phyloP scores from a whole-genome alignment of 2,329 filamentous ascomycete species.

The Lachnellula occidentalis region DNA sequence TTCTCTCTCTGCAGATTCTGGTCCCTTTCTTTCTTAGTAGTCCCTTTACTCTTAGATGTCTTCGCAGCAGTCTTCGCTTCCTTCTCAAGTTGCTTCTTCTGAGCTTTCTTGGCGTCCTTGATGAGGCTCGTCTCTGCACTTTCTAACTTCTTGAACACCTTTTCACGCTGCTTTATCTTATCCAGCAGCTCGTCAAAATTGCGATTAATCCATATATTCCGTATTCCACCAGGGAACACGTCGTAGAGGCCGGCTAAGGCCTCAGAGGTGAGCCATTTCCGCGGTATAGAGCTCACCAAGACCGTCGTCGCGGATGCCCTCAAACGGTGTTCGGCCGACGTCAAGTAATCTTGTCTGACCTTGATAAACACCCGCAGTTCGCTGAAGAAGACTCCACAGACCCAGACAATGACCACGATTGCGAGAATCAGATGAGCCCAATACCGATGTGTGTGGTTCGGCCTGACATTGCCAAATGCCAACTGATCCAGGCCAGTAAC shows the following conservation, averaged over 20 bases:
- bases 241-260: constrained; percentile 82
- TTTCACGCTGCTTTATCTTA: constrained; percentile 72
- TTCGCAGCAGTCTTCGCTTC: constrained; percentile 45
- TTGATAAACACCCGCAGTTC: constrained; percentile 87
- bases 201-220: constrained; percentile 94
- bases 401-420: constrained; percentile 71
- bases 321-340: constrained; percentile 88
- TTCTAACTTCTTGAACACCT: constrained; percentile 68
- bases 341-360: constrained; percentile 88
- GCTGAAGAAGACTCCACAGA: constrained; percentile 80
- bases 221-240: constrained; percentile 90
- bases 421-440: constrained; percentile 83
- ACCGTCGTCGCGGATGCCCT: constrained; percentile 94
- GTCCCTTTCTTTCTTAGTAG: constrained; percentile 32
- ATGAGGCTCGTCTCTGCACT: constrained; percentile 80
- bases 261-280: constrained; percentile 82
- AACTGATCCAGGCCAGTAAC: constrained; percentile 68
- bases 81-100: constrained; percentile 55
- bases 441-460: constrained; percentile 60
- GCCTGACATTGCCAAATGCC: constrained; percentile 80
- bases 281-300: constrained; percentile 82
- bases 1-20: constrained; percentile 28
- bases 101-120: constrained; percentile 68
- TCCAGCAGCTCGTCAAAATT: constrained; percentile 78
- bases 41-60: constrained; percentile 33